These are phyloP conservation scores for Mucor piriformis DNA, from an alignment of 371 early-diverging fungal species.

Conservation along the genomic window DNA sequence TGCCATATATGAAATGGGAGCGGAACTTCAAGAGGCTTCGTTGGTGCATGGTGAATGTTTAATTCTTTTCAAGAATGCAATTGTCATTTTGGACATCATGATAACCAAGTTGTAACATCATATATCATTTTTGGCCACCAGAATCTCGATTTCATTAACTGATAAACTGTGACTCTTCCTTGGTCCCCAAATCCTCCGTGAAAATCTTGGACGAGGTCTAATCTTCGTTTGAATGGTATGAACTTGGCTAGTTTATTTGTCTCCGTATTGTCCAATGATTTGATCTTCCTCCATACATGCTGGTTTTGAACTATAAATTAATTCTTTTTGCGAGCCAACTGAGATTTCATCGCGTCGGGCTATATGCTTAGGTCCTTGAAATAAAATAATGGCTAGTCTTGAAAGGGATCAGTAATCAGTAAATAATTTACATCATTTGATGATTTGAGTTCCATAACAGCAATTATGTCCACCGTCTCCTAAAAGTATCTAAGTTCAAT, in stretches of 20 bases:
- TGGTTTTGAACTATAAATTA: no score
- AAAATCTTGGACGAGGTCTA: slow-evolving; percentile 16
- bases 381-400: no score
- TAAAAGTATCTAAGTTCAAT: no score
- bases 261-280: background rate
- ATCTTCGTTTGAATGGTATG: slow-evolving; percentile 9
- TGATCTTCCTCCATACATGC: no score
- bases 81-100: slow-evolving; percentile 17
- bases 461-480: no score
- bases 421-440: no score
- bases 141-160: slow-evolving; percentile 6
- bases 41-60: slow-evolving; percentile 4
- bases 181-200: slow-evolving; percentile 19
- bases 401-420: no score
- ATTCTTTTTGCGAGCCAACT: no score
- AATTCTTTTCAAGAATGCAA: background rate
- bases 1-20: slow-evolving; percentile 13
- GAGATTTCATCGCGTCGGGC: no score
- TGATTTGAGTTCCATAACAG: no score
- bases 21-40: slow-evolving; percentile 16
- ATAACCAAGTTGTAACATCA: slow-evolving; percentile 10
- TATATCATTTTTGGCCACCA: slow-evolving; percentile 22
- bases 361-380: no score
- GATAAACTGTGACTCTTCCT: slow-evolving; percentile 1
- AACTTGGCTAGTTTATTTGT: background rate